phyloP scores from a whole-genome alignment of 805 yeast species.

The Tetrapisispora pingtungensis region DNA sequence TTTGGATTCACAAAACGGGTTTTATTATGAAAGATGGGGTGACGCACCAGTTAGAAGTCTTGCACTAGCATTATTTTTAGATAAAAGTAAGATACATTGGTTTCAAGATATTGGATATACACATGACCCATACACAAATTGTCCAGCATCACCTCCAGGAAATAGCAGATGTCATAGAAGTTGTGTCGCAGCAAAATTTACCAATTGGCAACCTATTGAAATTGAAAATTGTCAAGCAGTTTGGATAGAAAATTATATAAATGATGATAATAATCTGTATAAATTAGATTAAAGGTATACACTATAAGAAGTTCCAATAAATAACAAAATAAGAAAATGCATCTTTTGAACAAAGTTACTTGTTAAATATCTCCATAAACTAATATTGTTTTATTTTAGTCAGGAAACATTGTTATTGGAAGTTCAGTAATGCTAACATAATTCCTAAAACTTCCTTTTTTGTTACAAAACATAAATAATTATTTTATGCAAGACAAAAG shows the following conservation, averaged over 20 bases:
- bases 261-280: conserved; percentile 19
- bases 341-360: no score
- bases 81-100: conserved; percentile 66
- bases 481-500: no score
- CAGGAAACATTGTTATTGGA: no score
- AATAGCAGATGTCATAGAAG: conserved; percentile 37
- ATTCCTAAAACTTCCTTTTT: no score
- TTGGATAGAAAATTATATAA: conserved; percentile 48
- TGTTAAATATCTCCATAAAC: no score
- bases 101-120: conserved; percentile 74
- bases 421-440: no score
- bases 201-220: conserved; percentile 39
- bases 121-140: conserved; percentile 66
- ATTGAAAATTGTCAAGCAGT: conserved; percentile 66
- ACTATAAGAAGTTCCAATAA: no score
- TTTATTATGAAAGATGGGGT: conserved; percentile 89
- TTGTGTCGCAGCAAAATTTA: conserved; percentile 48
- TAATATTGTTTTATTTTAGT: no score
- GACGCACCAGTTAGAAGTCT: conserved; percentile 85
- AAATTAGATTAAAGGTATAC: conserved; percentile 13
- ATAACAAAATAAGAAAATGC: no score
- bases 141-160: conserved; percentile 40
- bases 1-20: conserved; percentile 65
- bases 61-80: conserved; percentile 64
- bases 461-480: no score